Evolutionary conservation across 768 basidiomycete genomes (phyloP).

Genomic region (Termitomyces sp.): DNA sequence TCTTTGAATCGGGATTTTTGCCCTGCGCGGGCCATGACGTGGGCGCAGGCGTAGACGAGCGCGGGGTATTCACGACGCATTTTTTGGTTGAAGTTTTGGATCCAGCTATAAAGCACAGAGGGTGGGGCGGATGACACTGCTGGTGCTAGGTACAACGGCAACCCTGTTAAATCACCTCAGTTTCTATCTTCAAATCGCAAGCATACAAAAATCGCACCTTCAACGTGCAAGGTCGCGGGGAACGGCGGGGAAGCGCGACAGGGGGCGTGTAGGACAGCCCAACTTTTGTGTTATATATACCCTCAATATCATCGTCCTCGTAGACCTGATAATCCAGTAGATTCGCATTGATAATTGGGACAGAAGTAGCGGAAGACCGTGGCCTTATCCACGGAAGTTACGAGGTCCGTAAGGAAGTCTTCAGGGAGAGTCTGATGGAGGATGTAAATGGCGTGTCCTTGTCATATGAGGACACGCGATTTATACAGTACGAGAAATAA

Average conservation of each 20-base stretch:
- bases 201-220: slow-evolving; percentile 44
- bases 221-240: slow-evolving; percentile 61
- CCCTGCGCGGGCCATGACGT: background rate
- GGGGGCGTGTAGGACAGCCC: slow-evolving; percentile 69
- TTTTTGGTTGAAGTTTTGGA: slow-evolving; percentile 47
- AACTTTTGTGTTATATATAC: slow-evolving; percentile 61
- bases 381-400: slow-evolving; percentile 47
- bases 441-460: slow-evolving; percentile 69
- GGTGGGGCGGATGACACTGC: slow-evolving; percentile 63
- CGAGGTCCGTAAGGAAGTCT: slow-evolving; percentile 66
- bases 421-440: slow-evolving; percentile 65
- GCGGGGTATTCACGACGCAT: slow-evolving; percentile 33
- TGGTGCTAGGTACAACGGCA: slow-evolving; percentile 67
- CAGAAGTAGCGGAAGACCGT: slow-evolving; percentile 22
- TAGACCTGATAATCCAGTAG: slow-evolving; percentile 21
- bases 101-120: slow-evolving; percentile 73
- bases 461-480: slow-evolving; percentile 4
- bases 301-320: slow-evolving; percentile 32
- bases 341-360: slow-evolving; percentile 24
- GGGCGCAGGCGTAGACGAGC: slow-evolving; percentile 6
- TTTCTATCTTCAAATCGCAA: background rate
- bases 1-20: background rate
- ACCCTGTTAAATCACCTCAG: slow-evolving; percentile 32
- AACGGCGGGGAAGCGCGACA: slow-evolving; percentile 61
- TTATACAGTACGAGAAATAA: background rate